phyloP scores from a whole-genome alignment of 768 basidiomycete species.

The Pleurotus platypus region DNA sequence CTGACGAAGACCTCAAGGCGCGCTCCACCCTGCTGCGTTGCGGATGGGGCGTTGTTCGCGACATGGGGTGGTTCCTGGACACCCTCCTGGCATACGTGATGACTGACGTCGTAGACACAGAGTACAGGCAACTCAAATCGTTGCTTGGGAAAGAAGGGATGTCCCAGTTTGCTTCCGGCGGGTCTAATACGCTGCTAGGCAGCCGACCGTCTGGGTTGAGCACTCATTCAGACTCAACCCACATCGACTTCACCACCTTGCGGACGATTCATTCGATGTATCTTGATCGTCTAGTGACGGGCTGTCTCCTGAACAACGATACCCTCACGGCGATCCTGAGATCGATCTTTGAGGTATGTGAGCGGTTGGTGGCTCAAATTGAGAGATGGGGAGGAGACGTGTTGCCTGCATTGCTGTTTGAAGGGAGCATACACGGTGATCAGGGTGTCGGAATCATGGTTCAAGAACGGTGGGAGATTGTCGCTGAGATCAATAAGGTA shows the following conservation, averaged over 20 bases:
- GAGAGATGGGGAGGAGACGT: conserved; percentile 94
- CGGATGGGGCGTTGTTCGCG: conserved; percentile 83
- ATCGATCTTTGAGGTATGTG: conserved; percentile 78
- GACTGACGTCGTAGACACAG: conserved; percentile 86
- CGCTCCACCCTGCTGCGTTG: conserved; percentile 67
- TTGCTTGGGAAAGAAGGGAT: conserved; percentile 38
- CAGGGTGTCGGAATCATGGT: conserved; percentile 72
- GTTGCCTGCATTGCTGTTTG: conserved; percentile 77
- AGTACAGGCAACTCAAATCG: conserved; percentile 70
- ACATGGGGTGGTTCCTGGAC: conserved; percentile 92
- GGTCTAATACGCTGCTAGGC: conserved; percentile 15
- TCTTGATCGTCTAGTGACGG: conserved; percentile 73
- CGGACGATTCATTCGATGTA: conserved; percentile 81
- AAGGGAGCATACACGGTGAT: conserved; percentile 65
- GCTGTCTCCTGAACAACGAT: conserved; percentile 71
- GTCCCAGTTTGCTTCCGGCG: conserved; percentile 8
- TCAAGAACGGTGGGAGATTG: conserved; percentile 59
- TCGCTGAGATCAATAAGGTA: conserved; percentile 80
- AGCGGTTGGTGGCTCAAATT: conserved; percentile 81
- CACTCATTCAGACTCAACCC: conserved; percentile 24
- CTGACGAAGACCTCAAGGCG: conserved; percentile 61
- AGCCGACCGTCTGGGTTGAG: conserved; percentile 19
- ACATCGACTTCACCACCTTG: conserved; percentile 83
- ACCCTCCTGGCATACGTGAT: conserved; percentile 80
- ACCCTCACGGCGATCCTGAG: conserved; percentile 60